Evolutionary conservation across 2,329 filamentous ascomycete genomes (phyloP).

Genomic region (Penicillium concentricum): DNA sequence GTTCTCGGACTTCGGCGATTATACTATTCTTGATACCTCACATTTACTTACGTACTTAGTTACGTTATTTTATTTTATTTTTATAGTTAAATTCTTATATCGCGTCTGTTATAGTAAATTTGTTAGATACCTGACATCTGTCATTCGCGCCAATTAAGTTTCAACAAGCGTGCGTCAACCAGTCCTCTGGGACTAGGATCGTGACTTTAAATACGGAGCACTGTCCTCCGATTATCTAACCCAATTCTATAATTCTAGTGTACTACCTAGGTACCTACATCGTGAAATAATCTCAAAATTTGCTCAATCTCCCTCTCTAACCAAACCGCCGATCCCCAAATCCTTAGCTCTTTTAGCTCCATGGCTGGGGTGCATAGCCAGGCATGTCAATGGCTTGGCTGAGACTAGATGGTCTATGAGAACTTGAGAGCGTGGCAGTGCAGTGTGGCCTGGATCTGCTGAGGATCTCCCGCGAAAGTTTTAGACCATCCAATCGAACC

Average conservation of each 20-base stretch:
- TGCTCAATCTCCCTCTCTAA: background rate
- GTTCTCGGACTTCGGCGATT: background rate
- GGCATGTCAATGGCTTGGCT: slow-evolving; percentile 2
- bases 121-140: slow-evolving; percentile 16
- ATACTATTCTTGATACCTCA: background rate
- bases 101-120: background rate
- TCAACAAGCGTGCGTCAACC: slow-evolving; percentile 35
- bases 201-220: slow-evolving; percentile 17
- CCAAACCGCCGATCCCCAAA: slow-evolving; percentile 6
- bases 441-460: slow-evolving; percentile 29
- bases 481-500: slow-evolving; percentile 26
- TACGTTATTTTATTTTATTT: background rate
- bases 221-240: slow-evolving; percentile 13
- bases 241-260: background rate
- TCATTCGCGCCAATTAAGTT: slow-evolving; percentile 35
- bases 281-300: background rate
- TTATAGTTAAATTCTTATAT: too few species aligned
- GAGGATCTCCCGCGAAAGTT: slow-evolving; percentile 40
- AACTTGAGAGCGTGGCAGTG: background rate
- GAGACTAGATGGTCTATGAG: background rate
- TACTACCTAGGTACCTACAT: too few species aligned
- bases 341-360: slow-evolving; percentile 2
- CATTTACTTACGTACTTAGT: background rate
- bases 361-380: slow-evolving; percentile 6
- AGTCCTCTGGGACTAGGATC: slow-evolving; percentile 25